Conservation (phyloP, 106 monocot species). For the Amphibolis antarctica region DNA sequence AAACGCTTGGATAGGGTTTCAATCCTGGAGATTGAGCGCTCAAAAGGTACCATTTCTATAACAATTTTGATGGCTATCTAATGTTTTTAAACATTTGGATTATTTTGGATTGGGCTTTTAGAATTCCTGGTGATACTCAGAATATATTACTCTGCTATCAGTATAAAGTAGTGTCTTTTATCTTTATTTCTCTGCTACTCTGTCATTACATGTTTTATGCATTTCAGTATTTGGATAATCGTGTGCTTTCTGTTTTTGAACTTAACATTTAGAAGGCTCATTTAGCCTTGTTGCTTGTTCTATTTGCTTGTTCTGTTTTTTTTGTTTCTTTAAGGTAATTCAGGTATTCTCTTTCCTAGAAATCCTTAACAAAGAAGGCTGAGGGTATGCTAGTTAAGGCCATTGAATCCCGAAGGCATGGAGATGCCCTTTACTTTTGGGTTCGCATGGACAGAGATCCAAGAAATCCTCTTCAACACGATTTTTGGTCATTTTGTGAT, state of each 20-base stretch:
- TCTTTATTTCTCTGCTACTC: too few relatives aligned
- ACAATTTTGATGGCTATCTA: not conserved
- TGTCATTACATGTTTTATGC: too few relatives aligned
- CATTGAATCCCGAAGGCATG: slow-evolving; percentile 52
- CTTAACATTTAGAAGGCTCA: too few relatives aligned
- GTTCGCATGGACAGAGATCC: slow-evolving; percentile 74
- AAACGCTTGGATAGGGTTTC: slow-evolving; percentile 98
- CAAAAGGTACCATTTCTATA: slow-evolving; percentile 39
- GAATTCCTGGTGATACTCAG: too few relatives aligned
- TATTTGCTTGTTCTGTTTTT: not conserved
- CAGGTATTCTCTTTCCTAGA: slow-evolving; percentile 20
- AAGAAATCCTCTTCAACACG: slow-evolving; percentile 48
- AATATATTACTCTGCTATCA: too few relatives aligned
- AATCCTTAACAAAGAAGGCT: slow-evolving; percentile 59
- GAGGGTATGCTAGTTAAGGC: slow-evolving; percentile 51
- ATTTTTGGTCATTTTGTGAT: slow-evolving; percentile 98
- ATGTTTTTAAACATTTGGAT: too few relatives aligned
- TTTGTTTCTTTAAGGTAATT: not conserved
- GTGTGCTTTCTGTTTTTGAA: too few relatives aligned
- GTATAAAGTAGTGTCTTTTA: too few relatives aligned
- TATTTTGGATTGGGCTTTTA: too few relatives aligned
- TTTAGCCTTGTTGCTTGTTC: not conserved
- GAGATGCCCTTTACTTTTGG: slow-evolving; percentile 92
- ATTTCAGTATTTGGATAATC: too few relatives aligned
- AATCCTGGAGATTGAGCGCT: slow-evolving; percentile 81